These are phyloP conservation scores for Diospyros kaki DNA, from an alignment of 148 eudicot genomes.

Conservation along the genomic window DNA sequence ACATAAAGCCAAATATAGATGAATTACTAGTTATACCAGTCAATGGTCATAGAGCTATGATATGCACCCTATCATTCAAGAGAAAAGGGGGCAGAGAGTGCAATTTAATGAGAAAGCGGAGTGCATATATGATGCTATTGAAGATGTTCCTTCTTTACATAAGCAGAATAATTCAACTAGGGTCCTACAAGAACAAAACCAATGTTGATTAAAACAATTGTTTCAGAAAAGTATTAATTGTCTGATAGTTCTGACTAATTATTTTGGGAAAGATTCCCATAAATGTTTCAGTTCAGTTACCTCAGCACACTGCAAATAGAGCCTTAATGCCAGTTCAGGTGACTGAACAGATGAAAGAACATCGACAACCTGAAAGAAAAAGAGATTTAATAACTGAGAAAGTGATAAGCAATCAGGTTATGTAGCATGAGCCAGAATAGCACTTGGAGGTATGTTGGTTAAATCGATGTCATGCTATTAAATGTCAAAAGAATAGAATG, in stretches of 20 bases:
- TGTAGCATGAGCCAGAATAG: not conserved
- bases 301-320: slow-evolving; percentile 98
- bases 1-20: slow-evolving; percentile 4
- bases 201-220: not conserved
- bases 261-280: not conserved
- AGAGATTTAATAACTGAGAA: not conserved
- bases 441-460: not conserved
- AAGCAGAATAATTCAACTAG: not conserved
- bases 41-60: not conserved
- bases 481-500: not conserved
- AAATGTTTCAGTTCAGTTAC: slow-evolving; percentile 24
- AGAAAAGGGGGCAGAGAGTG: too few species aligned
- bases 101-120: too few species aligned
- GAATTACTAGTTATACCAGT: slow-evolving; percentile 1
- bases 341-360: slow-evolving; percentile 73
- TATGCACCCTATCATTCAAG: too few species aligned
- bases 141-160: not conserved
- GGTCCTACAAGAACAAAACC: too few species aligned
- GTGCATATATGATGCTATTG: not conserved
- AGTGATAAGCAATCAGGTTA: not conserved
- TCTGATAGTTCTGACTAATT: not conserved
- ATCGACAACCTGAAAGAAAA: slow-evolving; percentile 66
- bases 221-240: slow-evolving; percentile 1
- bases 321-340: slow-evolving; percentile 88
- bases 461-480: not conserved